phyloP scores from a whole-genome alignment of 768 basidiomycete genomes.

The Paxillus ammoniavirescens region DNA sequence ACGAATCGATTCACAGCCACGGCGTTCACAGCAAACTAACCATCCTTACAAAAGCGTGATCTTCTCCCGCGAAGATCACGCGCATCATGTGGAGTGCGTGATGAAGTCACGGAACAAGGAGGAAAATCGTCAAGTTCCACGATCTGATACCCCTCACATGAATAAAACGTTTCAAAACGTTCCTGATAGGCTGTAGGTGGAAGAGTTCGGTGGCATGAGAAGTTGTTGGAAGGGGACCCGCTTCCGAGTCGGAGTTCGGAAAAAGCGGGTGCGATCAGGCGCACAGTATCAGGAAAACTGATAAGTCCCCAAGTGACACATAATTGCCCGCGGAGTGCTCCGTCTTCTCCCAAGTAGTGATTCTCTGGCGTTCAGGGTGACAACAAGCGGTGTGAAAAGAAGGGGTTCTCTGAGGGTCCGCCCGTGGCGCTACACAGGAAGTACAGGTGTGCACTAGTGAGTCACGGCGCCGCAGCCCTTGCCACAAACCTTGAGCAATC shows the following conservation, averaged over 20 bases:
- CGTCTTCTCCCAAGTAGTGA: not conserved
- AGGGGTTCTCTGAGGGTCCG: not conserved
- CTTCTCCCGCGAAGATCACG: constrained; percentile 30
- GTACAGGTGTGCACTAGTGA: not conserved
- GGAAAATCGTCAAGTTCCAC: not conserved
- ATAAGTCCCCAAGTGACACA: not conserved
- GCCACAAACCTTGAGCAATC: not conserved
- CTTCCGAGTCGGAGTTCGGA: not conserved
- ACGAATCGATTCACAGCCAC: not conserved
- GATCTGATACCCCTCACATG: not conserved
- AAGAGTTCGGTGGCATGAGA: not conserved
- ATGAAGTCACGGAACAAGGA: not conserved
- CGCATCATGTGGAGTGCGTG: not conserved
- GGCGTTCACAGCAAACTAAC: constrained; percentile 2
- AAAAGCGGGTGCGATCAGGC: constrained; percentile 1
- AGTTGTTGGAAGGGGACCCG: not conserved
- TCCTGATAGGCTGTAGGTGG: not conserved
- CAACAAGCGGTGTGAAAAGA: not conserved
- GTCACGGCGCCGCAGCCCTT: not conserved
- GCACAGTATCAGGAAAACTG: not conserved
- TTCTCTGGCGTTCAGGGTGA: not conserved
- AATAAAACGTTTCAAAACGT: not conserved
- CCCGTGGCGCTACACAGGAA: not conserved
- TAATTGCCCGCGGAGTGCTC: not conserved
- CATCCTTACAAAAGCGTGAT: not conserved